Conservation (phyloP, 768 basidiomycete genomes). For the Dacryopinax spathularia region DNA sequence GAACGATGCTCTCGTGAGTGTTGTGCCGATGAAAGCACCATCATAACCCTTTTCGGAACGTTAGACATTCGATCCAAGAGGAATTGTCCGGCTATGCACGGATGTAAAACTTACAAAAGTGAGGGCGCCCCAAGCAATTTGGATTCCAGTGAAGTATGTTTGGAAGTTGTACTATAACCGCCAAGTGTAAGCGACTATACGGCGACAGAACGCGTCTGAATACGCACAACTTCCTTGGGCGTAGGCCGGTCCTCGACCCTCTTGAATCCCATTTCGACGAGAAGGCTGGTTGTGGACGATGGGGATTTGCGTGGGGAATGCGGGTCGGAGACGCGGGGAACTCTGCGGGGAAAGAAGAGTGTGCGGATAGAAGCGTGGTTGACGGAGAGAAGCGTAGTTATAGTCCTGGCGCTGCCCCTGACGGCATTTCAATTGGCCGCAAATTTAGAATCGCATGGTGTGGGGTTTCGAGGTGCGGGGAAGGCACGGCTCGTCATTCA, state of each 20-base stretch:
- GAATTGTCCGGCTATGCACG: background rate
- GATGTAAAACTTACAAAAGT: constrained; percentile 23
- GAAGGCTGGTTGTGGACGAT: background rate
- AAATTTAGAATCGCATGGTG: background rate
- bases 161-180: constrained; percentile 27
- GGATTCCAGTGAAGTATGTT: constrained; percentile 25
- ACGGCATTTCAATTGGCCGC: constrained; percentile 4
- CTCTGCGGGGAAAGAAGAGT: background rate
- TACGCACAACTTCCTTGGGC: constrained; percentile 19
- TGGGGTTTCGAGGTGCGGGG: constrained; percentile 1
- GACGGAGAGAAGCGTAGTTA: background rate
- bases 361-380: background rate
- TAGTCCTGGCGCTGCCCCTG: background rate
- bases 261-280: background rate
- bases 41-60: constrained; percentile 22
- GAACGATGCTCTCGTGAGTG: constrained; percentile 31
- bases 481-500: background rate
- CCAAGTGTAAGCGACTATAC: background rate
- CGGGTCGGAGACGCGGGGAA: background rate
- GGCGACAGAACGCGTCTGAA: background rate
- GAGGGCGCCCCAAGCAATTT: constrained; percentile 28
- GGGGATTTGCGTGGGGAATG: background rate
- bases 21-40: constrained; percentile 35
- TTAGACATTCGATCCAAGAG: background rate
- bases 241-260: constrained; percentile 20